Evolutionary conservation across 1,284 basidiomycete genomes (phyloP), one percentile per base, ranked within the genome.

Genomic region (Ustilago xerochloae): DNA sequence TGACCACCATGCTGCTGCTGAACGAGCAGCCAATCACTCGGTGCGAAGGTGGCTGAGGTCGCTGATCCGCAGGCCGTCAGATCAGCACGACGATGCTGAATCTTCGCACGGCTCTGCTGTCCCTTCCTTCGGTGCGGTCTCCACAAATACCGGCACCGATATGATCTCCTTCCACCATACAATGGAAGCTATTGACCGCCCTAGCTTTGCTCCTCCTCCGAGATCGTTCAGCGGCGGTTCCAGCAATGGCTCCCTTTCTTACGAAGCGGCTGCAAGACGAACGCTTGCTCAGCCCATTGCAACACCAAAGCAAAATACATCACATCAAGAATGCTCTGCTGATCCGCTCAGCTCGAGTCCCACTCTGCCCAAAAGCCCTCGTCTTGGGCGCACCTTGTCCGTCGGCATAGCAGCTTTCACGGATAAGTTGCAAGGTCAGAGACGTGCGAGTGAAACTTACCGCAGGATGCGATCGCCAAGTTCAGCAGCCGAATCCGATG

Each of bases 101-200:
- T 8, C 51, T 6, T 63, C 66, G 8, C 33, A 45, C 4, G 26
- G 16, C 29, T 9, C 35, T 26, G 28, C 45, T 15, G 16, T 22
- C 15, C 16, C 15, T 20, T 47, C 51, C 5, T 30, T 36, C 4
- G 20, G 24, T 12, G 46, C 41, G 8, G 12, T 33, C n/a, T 10
- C 48, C n/a, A 16, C 45, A 0, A 28, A 13, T 20, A 50, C 10
- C 6, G 53, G 52, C 3, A 32, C 63, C 7, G 59, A 74, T 38
- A 69, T 74, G 66, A 68, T 74, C 63, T 74, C 66, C 7, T 74
- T 74, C 32, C 71, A 74, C 32, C 65, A 74, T 18, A 64, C 66
- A 9, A 58, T 68, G 46, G 66, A 65, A 15, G 61, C 63, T 28
- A 32, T 58, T 3, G 64, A 73, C 3, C 60, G 51, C 15, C 53